Base-by-base conservation (phyloP, 2,329 filamentous ascomycete species). In the Aureobasidium sp. region DNA sequence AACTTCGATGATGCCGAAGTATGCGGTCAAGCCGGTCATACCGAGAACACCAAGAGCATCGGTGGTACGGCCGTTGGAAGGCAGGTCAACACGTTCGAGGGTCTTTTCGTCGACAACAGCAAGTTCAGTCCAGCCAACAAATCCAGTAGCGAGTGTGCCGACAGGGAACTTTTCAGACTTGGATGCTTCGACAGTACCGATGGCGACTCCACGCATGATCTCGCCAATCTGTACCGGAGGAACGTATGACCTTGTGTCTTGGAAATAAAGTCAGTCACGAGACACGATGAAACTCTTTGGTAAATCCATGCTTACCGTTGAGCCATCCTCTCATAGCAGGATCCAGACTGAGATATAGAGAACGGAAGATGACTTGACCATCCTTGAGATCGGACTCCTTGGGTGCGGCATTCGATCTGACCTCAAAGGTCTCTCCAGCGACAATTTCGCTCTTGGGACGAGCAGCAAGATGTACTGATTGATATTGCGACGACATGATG, bases 11-110 rank as follows among this genome's bases (percentile, higher is more conserved):
- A 95, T 87, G 25, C 93, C 92, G 69, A 93, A 92, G 79, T 93
- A 95, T 2, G 92, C 92, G 0, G 93, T 95, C 68, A 94, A 71
- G 3, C 91, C 91, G 0, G 91, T 93, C 76, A 89, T 80, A 16
- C 92, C 92, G 8, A 76, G 64, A 6, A 70, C 71, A 10, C 73
- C 74, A 10, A 76, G 66, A 1, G 70, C 70, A 27, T 73, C 69
- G 18, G 74, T 76, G 68, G 70, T 70, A 31, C 56, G 69, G 18
- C 48, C 60, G 23, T 64, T 64, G 38, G 60, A 43, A n/a, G 60
- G 60, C 7, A 76, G 64, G 9, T 73, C 68, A 38, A 64, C 40
- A 18, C 48, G 38, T 20, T 64, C 48, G n/a, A 64, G 60, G 1
- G 69, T 47, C 25, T 69, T 64, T 8, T 70, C 69, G 0, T 64